Base-by-base conservation (phyloP, 257 asterid genomes). In the Lycium ferocissimum region DNA sequence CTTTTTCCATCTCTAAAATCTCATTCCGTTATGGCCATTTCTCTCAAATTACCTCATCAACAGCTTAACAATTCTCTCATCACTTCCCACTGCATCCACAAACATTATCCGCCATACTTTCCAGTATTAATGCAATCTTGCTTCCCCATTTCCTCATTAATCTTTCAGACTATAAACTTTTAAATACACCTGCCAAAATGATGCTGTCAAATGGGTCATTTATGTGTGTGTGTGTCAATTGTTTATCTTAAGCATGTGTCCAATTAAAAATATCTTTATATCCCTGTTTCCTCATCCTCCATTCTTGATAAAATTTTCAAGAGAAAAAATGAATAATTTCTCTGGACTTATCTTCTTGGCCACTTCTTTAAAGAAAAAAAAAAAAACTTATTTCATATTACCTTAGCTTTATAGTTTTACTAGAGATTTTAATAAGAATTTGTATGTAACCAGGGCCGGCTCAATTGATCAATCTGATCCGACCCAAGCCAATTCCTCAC, bases 101-200 rank as follows among this genome's bases (percentile, higher is more conserved):
- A 85, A 94, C 88, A 82, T 1, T 26, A 26, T 26, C 33, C 33
- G 33, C 33, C 33, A 26, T 1, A 26, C 94, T 49, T 84, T 91
- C 96, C 13, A 37, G 61, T 35, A 84, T 2, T 9, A 96, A 95
- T n/a, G n/a, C n/a, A 45, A 94, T 86, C 90, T 87, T 91, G 51
- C 97, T 89, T 51, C 98, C 95, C 97, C 95, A 95, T 86, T 89
- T 92, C 85, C 92, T 89, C 91, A 88, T 90, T 87, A 86, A 63
- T 80, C 87, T 94, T 57, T 94, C 96, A n/a, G 94, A 93, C n/a
- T 89, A 82, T 76, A 90, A 54, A 90, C 91, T 9, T 87, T 87
- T 5, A 70, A 72, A 87, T 94, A 95, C 15, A 94, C 95, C 33
- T 78, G 86, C 98, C 98, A 95, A 82, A 90, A 91, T 18, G 98